Evolutionary conservation across 2,329 filamentous ascomycete genomes (phyloP).

Genomic region (Ascocoryne sarcoides): DNA sequence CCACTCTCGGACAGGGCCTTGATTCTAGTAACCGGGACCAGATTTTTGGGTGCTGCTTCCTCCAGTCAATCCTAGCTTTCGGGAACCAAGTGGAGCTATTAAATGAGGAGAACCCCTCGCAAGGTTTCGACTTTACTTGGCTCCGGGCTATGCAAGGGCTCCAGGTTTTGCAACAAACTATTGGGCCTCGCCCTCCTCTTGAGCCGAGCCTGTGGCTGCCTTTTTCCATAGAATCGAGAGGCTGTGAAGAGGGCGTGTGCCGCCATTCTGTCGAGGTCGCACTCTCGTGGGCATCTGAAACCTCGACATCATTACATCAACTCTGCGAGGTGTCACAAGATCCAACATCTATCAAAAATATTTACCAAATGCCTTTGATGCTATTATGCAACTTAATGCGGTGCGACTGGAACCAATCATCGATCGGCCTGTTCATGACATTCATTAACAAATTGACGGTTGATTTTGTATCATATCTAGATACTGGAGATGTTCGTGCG

Average conservation of each 20-base stretch:
- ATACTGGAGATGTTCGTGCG: constrained; percentile 1
- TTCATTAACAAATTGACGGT: constrained; percentile 4
- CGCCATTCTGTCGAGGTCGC: background rate
- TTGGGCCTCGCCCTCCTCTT: background rate
- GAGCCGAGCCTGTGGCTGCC: background rate
- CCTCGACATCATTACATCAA: background rate
- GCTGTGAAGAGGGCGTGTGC: background rate
- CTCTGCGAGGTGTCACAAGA: background rate
- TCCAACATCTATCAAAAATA: background rate
- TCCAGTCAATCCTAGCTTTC: constrained; percentile 7
- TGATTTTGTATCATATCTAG: constrained; percentile 1
- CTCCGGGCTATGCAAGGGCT: background rate
- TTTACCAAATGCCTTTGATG: background rate
- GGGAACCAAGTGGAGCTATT: background rate
- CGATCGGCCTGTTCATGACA: constrained; percentile 2
- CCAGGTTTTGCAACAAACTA: background rate
- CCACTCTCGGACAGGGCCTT: background rate
- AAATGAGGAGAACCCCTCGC: background rate
- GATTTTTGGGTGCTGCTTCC: constrained; percentile 1
- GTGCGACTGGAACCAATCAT: background rate
- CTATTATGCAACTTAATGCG: background rate
- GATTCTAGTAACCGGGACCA: constrained; percentile 1
- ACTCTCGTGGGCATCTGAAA: background rate
- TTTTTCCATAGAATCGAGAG: background rate
- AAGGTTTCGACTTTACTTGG: background rate